Base-by-base conservation (phyloP, 441 rosid genomes). In the Jatropha multifida region DNA sequence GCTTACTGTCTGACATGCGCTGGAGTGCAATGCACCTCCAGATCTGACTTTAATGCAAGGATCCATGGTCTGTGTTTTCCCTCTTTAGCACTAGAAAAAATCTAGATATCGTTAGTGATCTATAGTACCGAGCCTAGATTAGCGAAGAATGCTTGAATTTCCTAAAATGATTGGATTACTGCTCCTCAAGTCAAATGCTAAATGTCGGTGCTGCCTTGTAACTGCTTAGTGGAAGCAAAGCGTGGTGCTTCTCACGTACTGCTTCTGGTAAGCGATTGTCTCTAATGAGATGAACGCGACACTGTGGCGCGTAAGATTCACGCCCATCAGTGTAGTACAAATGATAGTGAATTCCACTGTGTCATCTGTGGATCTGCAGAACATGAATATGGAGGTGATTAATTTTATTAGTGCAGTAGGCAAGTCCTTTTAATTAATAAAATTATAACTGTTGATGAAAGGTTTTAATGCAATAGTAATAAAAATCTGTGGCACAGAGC, bases 31-130 rank as follows among this genome's bases (percentile, higher is more conserved):
- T 79, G 78, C 48, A 55, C 68, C n/a, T 23, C 71, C 80, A 79
- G 85, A 84, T 86, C 86, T 77, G 51, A 55, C 7, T 44, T 54
- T 15, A 46, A 3, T 26, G 56, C 20, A 38, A 40, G 59, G 79
- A 76, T 76, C 74, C 7, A 32, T 0, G 8, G 5, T 58, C 38
- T 37, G 7, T 18, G n/a, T 6, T 54, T 5, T 13, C 3, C 5
- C n/a, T 52, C 20, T 42, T 9, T 23, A 7, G 70, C 18, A 67
- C 9, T 42, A 26, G 17, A 4, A 69, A 58, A 66, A 32, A 49
- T 62, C 67, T 58, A 52, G 3, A 37, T 55, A 18, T 54, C 7
- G 20, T 17, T 54, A 18, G 58, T 6, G 58, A 0, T 18, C 7
- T 18, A 54, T 54, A 44, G 6, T 44, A 0, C 10, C 58, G 14